Base-by-base conservation (phyloP, 345 rosid species). In the Bretschneidera sinensis region DNA sequence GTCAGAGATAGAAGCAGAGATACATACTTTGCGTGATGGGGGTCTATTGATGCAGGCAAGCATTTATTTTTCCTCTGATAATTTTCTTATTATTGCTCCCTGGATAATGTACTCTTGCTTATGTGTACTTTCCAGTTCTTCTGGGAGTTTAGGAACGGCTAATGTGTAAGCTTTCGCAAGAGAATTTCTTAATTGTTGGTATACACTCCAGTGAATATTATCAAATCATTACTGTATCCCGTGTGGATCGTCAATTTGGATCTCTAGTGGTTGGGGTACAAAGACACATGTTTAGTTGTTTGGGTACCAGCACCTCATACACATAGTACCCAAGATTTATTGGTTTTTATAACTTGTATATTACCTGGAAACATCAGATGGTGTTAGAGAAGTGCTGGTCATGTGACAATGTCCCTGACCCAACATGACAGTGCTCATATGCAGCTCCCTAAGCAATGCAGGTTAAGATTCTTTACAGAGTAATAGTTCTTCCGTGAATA, bases 11-110 rank as follows among this genome's bases (percentile, higher is more conserved):
- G 99, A 91, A 71, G 89, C 96, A 51, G 99, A 91, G 74, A 95
- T 95, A 74, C 97, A 95, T 79, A 91, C 97, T 33, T 65, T 95
- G 80, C 95, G 97, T 68, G 97, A 95, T 80, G 99, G 99, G 51
- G 99, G 97, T 73, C 78, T 95, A 66, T 56, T 95, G 75, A 88
- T 95, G 97, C 99, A 95, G 99, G 99, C 77, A 95, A 78, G 85
- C 34, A 59, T 66, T 43, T 28, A 8, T 28, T 60, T 55, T 54
- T 52, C 51, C 22, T 55, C 25, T 20, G 1, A 51, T 1, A 54
- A 49, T 33, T 48, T 60, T 64, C 57, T 43, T 21, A 63, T 52
- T 51, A 33, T 69, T 67, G 54, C 56, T 66, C 48, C 51, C 28
- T 39, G 52, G 24, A 60, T 39, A 59, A 22, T 64, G 23, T 17